phyloP scores from a whole-genome alignment of 2,329 filamentous ascomycete genomes.

The Monosporascus ibericus region DNA sequence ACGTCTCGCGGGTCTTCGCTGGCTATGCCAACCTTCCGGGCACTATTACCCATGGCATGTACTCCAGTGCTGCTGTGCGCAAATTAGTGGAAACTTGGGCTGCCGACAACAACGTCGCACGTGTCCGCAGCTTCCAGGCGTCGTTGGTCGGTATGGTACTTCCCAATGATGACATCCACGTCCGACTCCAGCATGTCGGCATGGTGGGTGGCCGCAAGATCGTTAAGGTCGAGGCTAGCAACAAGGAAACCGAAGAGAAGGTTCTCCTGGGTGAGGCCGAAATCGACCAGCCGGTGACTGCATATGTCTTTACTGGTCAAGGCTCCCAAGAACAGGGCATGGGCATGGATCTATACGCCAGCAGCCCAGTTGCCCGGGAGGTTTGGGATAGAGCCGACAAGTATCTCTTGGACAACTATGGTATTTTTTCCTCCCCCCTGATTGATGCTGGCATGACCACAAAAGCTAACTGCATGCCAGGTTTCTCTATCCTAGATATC shows the following conservation, averaged over 20 bases:
- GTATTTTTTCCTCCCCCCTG: slow-evolving; percentile 44
- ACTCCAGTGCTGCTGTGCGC: slow-evolving; percentile 92
- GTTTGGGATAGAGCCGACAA: slow-evolving; percentile 98
- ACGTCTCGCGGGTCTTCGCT: slow-evolving; percentile 94
- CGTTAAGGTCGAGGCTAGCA: slow-evolving; percentile 95
- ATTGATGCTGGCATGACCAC: neutral
- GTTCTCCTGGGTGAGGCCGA: slow-evolving; percentile 92
- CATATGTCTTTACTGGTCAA: slow-evolving; percentile 97
- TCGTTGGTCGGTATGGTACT: slow-evolving; percentile 98
- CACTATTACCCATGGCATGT: slow-evolving; percentile 99
- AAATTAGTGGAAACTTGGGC: slow-evolving; percentile 98
- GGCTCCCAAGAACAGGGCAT: slow-evolving; percentile 98
- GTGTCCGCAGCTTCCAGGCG: slow-evolving; percentile 94
- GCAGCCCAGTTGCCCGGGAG: slow-evolving; percentile 88
- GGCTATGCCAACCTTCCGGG: slow-evolving; percentile 92
- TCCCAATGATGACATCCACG: slow-evolving; percentile 89
- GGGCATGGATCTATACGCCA: slow-evolving; percentile 98
- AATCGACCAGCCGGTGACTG: slow-evolving; percentile 92
- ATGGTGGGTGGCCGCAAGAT: slow-evolving; percentile 99
- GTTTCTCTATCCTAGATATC: slow-evolving; percentile 96
- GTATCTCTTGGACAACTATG: slow-evolving; percentile 98
- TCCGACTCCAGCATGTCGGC: slow-evolving; percentile 91
- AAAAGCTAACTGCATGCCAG: slow-evolving; percentile 32
- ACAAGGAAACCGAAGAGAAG: slow-evolving; percentile 94
- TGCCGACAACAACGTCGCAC: slow-evolving; percentile 95